These are phyloP conservation scores for Isochrysis galbana DNA, from an alignment of 78 protist species.

Conservation along the genomic window DNA sequence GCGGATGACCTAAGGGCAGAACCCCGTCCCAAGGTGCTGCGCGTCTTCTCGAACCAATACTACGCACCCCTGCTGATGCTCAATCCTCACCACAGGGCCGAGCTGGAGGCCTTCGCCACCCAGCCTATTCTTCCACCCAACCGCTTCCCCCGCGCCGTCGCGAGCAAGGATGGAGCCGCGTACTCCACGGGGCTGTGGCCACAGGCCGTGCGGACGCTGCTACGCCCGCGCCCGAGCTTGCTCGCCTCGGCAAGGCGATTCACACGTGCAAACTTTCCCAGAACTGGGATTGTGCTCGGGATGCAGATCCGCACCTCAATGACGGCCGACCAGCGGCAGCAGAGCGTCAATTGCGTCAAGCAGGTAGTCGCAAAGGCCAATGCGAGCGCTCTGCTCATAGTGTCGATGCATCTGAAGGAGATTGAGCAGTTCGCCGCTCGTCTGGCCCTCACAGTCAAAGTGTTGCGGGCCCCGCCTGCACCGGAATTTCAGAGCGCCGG, in stretches of 20 bases:
- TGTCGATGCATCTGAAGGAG: background rate
- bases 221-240: background rate
- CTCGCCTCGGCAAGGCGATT: background rate
- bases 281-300: background rate
- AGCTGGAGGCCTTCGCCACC: background rate
- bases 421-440: background rate
- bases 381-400: background rate
- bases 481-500: background rate
- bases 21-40: background rate
- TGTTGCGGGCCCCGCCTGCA: background rate
- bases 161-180: background rate
- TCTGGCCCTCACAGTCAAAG: background rate
- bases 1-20: background rate
- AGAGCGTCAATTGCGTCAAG: background rate
- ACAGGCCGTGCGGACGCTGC: background rate
- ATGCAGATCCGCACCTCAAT: background rate
- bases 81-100: background rate
- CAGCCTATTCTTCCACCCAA: background rate
- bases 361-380: background rate
- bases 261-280: background rate
- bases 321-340: background rate
- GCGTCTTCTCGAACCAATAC: background rate
- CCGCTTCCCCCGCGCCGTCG: background rate
- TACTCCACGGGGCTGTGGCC: background rate
- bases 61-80: background rate